Base-by-base conservation (phyloP, 1,284 basidiomycete species). In the Jaminaea rosea region DNA sequence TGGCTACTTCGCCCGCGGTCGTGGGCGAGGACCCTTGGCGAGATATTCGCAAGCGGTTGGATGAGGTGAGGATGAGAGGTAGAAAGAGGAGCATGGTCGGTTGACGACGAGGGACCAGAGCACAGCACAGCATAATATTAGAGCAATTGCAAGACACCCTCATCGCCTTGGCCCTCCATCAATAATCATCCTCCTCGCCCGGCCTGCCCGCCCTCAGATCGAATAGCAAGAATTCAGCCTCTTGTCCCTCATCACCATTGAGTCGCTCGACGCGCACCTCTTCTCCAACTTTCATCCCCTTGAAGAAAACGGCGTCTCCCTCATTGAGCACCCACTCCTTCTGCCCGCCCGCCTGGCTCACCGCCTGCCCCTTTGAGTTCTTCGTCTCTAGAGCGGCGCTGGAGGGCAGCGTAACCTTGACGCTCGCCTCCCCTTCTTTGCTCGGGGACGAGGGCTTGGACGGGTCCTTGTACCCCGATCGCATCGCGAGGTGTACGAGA, bases 31-130 rank as follows among this genome's bases (percentile, higher is more conserved):
- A 36, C 9, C 39, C 39, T 11, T 42, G 39, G 39, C 19, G 24
- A 23, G 39, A 42, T 5, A 42, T 42, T 24, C 23, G 11, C 11
- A 15, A 11, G 11, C 17, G 23, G 15, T 21, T 42, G 39, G 39
- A 42, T 4, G 36, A 49, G 63, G 70, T 72, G 13, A 65, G 70
- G 27, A 46, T 71, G 46, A 61, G 70, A 31, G 70, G 70, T 4
- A 58, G 70, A 21, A 73, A 73, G 55, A 58, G 70, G 47, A 68
- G 65, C 44, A 72, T 72, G 70, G 67, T 72, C 26, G 70, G 70
- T 44, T 72, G 49, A 55, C n/a, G n/a, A n/a, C n/a, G n/a, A n/a
- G n/a, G n/a, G n/a, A n/a, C n/a, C n/a, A n/a, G n/a, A n/a, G n/a
- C n/a, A n/a, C n/a, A n/a, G n/a, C n/a, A n/a, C n/a, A n/a, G n/a